A percentile compares a stretch with the other conserved stretches of the same genome.
Conservation (phyloP, 2,329 filamentous ascomycete species). For the Trichoderma endophyticum region DNA sequence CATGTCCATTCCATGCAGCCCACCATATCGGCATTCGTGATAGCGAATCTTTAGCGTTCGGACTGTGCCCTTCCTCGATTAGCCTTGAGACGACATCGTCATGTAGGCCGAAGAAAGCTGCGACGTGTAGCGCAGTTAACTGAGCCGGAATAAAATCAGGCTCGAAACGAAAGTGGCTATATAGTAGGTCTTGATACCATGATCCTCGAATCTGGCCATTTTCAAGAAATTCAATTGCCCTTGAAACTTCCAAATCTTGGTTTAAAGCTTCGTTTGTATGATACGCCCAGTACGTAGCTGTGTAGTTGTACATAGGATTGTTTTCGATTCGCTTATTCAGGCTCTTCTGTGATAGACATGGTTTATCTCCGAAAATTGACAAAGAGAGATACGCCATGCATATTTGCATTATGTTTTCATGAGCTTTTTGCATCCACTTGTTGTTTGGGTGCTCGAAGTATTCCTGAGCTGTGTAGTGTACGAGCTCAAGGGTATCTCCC, state of each 20-base stretch:
- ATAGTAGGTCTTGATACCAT: neutral
- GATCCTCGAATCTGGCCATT: neutral
- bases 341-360: neutral
- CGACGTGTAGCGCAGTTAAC: neutral
- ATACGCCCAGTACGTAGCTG: neutral
- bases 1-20: neutral
- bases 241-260: neutral
- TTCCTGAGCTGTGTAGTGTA: slow-evolving; percentile 46
- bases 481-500: slow-evolving; percentile 37
- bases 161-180: too few relatives aligned
- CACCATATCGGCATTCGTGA: neutral
- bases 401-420: slow-evolving; percentile 27
- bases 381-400: slow-evolving; percentile 40
- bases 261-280: neutral
- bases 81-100: neutral
- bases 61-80: neutral
- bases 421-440: slow-evolving; percentile 33
- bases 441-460: slow-evolving; percentile 39
- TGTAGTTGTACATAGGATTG: neutral
- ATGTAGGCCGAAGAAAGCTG: neutral
- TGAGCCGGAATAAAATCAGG: neutral
- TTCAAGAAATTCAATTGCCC: neutral
- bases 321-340: neutral
- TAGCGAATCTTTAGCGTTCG: neutral
- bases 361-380: slow-evolving; percentile 22